phyloP scores from a whole-genome alignment of 192 early-diverging fungal genomes.

The Coemansia sp. region DNA sequence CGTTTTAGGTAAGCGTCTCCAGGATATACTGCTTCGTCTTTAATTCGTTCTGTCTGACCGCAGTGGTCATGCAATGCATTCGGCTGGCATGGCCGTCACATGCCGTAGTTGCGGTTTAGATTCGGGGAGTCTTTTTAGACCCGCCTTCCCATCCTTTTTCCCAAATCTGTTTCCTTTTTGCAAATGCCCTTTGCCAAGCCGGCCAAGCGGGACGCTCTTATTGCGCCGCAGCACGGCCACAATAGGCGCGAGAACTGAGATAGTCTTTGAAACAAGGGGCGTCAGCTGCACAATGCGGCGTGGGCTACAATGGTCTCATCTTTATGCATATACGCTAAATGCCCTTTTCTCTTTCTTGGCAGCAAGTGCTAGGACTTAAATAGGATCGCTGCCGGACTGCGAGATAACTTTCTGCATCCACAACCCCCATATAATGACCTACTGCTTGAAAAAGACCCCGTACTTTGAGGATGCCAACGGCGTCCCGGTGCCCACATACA shows the following conservation, averaged over 20 bases:
- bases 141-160: constrained; percentile 1
- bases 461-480: constrained; percentile 37
- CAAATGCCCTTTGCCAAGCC: constrained; percentile 9
- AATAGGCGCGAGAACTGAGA: constrained; percentile 6
- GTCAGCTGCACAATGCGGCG: constrained; percentile 9
- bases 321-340: constrained; percentile 17
- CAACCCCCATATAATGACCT: constrained; percentile 23
- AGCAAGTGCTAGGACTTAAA: constrained; percentile 6
- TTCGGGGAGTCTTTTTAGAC: too few relatives aligned
- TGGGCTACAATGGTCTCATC: constrained; percentile 11
- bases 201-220: not conserved
- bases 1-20: too few relatives aligned
- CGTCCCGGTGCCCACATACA: constrained; percentile 48
- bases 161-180: constrained; percentile 3
- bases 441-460: constrained; percentile 48
- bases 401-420: not conserved
- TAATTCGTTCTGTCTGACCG: too few relatives aligned
- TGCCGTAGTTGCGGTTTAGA: too few relatives aligned
- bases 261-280: not conserved
- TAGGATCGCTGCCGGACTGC: constrained; percentile 10
- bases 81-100: too few relatives aligned
- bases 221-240: not conserved
- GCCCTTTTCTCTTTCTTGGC: constrained; percentile 1
- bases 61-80: too few relatives aligned
- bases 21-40: too few relatives aligned